These are phyloP conservation scores for Fusarium fracticaudum DNA, from an alignment of 2,329 filamentous ascomycete genomes.

Conservation along the genomic window DNA sequence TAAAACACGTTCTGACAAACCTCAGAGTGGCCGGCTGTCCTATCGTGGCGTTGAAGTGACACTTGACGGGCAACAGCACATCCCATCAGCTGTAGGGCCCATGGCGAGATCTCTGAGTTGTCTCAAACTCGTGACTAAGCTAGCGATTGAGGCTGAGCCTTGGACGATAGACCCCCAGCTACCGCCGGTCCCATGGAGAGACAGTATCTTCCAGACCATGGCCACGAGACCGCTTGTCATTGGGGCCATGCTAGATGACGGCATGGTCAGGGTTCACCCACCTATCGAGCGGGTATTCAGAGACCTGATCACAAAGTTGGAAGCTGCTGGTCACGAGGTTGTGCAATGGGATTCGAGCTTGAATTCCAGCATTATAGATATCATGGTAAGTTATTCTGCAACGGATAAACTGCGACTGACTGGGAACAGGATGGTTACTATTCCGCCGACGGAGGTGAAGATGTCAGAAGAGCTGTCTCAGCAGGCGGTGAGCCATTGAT, in stretches of 20 bases:
- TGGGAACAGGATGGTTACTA: background rate
- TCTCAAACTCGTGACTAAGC: background rate
- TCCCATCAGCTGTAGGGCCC: background rate
- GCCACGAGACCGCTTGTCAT: background rate
- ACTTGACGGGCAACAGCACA: background rate
- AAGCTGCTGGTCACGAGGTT: background rate
- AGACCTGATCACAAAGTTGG: background rate
- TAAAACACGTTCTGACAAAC: background rate
- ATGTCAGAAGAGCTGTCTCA: background rate
- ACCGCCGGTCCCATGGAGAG: background rate
- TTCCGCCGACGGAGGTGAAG: background rate
- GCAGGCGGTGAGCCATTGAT: background rate
- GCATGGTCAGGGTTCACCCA: background rate
- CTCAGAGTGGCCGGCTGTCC: background rate
- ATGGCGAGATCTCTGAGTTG: background rate
- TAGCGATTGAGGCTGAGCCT: background rate
- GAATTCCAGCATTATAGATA: background rate
- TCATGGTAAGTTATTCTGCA: background rate
- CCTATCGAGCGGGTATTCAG: background rate
- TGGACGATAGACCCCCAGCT: background rate
- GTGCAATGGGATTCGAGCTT: background rate
- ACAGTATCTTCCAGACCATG: background rate
- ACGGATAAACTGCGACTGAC: rapidly evolving
- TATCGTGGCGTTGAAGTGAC: background rate
- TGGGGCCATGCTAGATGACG: background rate